Evolutionary conservation across 768 basidiomycete genomes (phyloP).

Genomic region (Favolaschia claudopus): DNA sequence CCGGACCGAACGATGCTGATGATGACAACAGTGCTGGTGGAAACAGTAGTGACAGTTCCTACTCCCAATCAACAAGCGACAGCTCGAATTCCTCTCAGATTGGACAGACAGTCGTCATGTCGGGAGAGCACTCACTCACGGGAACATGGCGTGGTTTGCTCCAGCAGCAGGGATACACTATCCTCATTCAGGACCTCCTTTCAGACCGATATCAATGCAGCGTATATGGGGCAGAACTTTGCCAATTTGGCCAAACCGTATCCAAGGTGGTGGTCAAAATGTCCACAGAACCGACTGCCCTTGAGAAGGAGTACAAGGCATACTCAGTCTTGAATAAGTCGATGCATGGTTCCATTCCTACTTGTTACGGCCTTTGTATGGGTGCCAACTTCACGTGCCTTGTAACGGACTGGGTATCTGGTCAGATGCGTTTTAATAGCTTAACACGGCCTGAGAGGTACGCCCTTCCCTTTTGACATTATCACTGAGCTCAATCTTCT

Average conservation of each 20-base stretch:
- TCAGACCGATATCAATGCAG: background rate
- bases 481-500: too few species aligned
- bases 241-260: background rate
- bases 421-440: background rate
- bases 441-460: background rate
- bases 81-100: too few species aligned
- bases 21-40: too few species aligned
- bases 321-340: background rate
- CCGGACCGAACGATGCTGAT: too few species aligned
- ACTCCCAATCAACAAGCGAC: too few species aligned
- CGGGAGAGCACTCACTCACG: background rate
- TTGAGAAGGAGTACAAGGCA: background rate
- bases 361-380: background rate
- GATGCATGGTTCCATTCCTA: background rate
- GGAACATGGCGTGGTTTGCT: constrained; percentile 1
- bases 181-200: background rate
- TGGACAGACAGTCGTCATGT: background rate
- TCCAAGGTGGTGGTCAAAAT: background rate
- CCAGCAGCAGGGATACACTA: background rate
- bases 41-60: too few species aligned
- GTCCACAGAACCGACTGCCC: background rate
- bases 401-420: background rate
- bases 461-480: background rate
- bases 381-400: background rate
- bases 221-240: background rate